Evolutionary conservation across 2,329 filamentous ascomycete genomes (phyloP).

Genomic region (Botryotinia calthae): DNA sequence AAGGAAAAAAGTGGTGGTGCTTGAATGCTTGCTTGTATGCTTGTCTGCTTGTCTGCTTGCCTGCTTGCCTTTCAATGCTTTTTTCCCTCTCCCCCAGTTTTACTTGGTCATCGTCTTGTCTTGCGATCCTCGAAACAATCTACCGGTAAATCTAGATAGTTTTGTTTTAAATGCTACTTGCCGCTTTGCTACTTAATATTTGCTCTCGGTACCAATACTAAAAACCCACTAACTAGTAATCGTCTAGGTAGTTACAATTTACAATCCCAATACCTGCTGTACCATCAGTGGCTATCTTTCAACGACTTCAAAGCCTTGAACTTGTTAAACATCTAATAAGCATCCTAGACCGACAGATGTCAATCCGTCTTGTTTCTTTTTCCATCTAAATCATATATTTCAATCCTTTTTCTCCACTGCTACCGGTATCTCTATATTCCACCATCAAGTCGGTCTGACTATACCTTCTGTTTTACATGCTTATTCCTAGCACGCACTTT

Average conservation of each 20-base stretch:
- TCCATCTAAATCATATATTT: not conserved
- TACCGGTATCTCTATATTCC: not conserved
- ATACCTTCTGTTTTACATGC: not conserved
- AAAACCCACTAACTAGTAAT: not conserved
- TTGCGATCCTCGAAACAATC: constrained; percentile 5
- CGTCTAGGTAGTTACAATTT: not conserved
- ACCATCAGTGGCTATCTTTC: not conserved
- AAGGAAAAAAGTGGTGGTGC: not conserved
- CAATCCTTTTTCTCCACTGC: not conserved
- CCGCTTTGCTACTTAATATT: not conserved
- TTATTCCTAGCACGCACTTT: not conserved
- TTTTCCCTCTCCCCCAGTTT: not conserved
- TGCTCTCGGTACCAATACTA: not conserved
- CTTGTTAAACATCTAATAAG: not conserved
- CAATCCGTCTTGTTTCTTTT: not conserved
- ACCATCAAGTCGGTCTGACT: not conserved
- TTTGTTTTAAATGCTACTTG: not conserved
- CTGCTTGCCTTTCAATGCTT: not conserved
- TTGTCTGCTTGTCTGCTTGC: not conserved
- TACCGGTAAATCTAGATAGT: not conserved
- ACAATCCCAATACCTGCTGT: not conserved
- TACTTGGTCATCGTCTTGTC: not conserved
- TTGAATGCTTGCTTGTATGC: not conserved
- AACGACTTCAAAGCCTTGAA: not conserved
- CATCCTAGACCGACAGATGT: not conserved